These are phyloP conservation scores for Protomyces pachydermus DNA, from an alignment of 1,139 yeast species.

Conservation along the genomic window DNA sequence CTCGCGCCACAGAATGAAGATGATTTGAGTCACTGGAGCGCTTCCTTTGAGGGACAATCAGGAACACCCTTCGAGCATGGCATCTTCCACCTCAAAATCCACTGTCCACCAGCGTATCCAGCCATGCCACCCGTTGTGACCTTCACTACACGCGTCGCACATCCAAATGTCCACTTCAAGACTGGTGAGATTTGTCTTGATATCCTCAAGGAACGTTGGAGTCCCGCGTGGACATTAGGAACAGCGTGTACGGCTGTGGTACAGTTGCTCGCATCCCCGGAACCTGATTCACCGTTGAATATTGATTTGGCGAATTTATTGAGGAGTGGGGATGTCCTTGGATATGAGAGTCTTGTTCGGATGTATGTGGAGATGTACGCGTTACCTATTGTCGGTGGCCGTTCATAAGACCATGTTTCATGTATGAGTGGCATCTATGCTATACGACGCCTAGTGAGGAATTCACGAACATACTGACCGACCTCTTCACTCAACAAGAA, in stretches of 20 bases:
- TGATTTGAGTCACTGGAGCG: slow-evolving; percentile 53
- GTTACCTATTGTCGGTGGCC: slow-evolving; percentile 13
- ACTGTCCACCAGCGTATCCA: slow-evolving; percentile 58
- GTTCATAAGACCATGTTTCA: neutral
- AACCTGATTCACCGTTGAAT: slow-evolving; percentile 79
- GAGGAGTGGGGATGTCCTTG: slow-evolving; percentile 52
- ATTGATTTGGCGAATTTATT: slow-evolving; percentile 78
- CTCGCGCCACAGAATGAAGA: slow-evolving; percentile 37
- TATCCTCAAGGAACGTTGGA: slow-evolving; percentile 62
- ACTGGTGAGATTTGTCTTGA: slow-evolving; percentile 86
- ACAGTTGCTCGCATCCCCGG: slow-evolving; percentile 67
- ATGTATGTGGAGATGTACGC: slow-evolving; percentile 52
- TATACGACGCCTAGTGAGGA: slow-evolving; percentile 43
- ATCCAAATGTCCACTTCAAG: slow-evolving; percentile 63
- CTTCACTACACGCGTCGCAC: slow-evolving; percentile 57
- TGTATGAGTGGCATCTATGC: neutral
- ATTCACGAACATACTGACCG: slow-evolving; percentile 67
- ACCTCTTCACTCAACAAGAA: slow-evolving; percentile 73
- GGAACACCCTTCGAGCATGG: slow-evolving; percentile 53
- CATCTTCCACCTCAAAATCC: slow-evolving; percentile 53
- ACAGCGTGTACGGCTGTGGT: slow-evolving; percentile 68
- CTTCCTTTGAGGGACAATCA: slow-evolving; percentile 51
- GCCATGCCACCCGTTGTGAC: slow-evolving; percentile 59
- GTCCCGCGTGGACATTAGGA: slow-evolving; percentile 81
- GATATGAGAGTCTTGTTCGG: slow-evolving; percentile 58